Conservation (phyloP, 805 yeast genomes). For the Kazachstania bromeliacearum region DNA sequence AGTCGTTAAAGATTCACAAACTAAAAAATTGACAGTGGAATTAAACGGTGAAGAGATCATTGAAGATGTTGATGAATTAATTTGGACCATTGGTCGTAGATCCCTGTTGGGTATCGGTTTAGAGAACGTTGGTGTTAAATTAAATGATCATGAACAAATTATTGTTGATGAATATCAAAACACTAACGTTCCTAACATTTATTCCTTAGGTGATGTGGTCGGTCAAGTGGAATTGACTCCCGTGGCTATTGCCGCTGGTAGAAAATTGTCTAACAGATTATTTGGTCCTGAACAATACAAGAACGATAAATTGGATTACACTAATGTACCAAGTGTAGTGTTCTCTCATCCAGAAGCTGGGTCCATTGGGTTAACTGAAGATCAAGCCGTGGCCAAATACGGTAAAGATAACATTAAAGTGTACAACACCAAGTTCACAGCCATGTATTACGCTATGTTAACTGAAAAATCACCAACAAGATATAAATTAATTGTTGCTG, state of each 20-base stretch:
- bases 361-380: conserved; percentile 77
- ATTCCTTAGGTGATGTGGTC: conserved; percentile 88
- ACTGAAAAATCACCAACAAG: conserved; percentile 74
- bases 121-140: conserved; percentile 63
- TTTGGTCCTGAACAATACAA: conserved; percentile 71
- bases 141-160: conserved; percentile 52
- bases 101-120: conserved; percentile 67
- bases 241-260: conserved; percentile 97
- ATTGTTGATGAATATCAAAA: conserved; percentile 82
- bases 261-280: conserved; percentile 82
- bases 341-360: conserved; percentile 98
- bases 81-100: conserved; percentile 93
- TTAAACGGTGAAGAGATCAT: conserved; percentile 34
- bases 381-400: conserved; percentile 64
- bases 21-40: conserved; percentile 42
- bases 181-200: conserved; percentile 61
- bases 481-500: conserved; percentile 72
- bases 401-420: conserved; percentile 75
- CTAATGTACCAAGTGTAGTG: conserved; percentile 88
- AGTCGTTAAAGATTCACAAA: conserved; percentile 37
- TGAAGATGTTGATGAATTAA: conserved; percentile 70
- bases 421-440: conserved; percentile 73
- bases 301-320: conserved; percentile 73
- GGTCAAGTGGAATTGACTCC: conserved; percentile 94
- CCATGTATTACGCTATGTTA: conserved; percentile 89